phyloP scores from a whole-genome alignment of 164 flowering plant species.

The Dillenia suffruticosa region DNA sequence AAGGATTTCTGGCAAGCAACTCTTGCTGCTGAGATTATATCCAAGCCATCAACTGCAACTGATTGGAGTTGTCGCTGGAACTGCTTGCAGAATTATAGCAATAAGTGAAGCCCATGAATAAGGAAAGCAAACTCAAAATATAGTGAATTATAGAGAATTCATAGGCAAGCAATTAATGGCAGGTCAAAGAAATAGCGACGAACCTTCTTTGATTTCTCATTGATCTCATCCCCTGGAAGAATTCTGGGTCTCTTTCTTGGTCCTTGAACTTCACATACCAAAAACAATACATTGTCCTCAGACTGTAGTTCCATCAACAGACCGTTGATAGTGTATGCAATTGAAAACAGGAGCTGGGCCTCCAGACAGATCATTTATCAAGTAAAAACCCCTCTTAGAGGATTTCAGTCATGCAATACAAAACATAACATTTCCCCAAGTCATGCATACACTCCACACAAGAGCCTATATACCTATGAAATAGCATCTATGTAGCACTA shows the following conservation, averaged over 20 bases:
- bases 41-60: conserved; percentile 68
- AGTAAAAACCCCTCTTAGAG: too few species aligned
- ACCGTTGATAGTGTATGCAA: too few species aligned
- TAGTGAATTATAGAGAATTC: background rate
- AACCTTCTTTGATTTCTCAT: conserved; percentile 88
- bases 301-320: too few species aligned
- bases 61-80: conserved; percentile 50
- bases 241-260: conserved; percentile 78
- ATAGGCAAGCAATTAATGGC: too few species aligned
- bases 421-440: too few species aligned
- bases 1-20: conserved; percentile 47
- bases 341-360: too few species aligned
- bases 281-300: background rate
- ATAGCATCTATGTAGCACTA: too few species aligned
- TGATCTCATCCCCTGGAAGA: conserved; percentile 48
- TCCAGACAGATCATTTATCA: too few species aligned
- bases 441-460: too few species aligned
- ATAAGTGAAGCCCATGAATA: conserved; percentile 1
- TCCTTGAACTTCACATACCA: conserved; percentile 51
- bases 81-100: conserved; percentile 30
- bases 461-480: too few species aligned
- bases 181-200: background rate
- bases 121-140: background rate
- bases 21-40: conserved; percentile 62
- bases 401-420: too few species aligned